Conservation (phyloP, 352 stramenopile genomes). For the Blastocystis sp. region DNA sequence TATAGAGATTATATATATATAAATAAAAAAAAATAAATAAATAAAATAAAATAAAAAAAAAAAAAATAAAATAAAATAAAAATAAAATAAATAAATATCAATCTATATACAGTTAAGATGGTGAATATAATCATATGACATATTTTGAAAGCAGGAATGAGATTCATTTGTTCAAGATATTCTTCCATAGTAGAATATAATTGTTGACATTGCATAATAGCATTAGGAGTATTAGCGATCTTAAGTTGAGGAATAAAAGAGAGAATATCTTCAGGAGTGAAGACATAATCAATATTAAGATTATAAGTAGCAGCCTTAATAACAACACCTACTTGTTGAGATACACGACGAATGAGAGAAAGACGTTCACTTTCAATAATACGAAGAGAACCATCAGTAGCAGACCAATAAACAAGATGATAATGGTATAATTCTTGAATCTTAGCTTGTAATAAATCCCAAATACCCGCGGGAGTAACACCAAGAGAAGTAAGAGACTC, state of each 20-base stretch:
- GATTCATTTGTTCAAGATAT: too few relatives aligned
- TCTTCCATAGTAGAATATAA: too few relatives aligned
- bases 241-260: conserved; percentile 24
- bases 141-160: too few relatives aligned
- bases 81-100: too few relatives aligned
- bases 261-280: conserved; percentile 23
- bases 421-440: conserved; percentile 28
- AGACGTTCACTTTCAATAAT: not conserved
- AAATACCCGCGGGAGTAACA: conserved; percentile 7
- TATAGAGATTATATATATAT: not conserved
- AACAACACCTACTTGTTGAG: conserved; percentile 4
- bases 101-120: not conserved
- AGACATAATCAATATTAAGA: not conserved
- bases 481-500: conserved; percentile 4
- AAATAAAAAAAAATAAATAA: not conserved
- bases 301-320: conserved; percentile 9
- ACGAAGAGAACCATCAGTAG: not conserved
- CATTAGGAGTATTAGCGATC: conserved; percentile 11
- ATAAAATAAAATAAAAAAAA: too few relatives aligned
- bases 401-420: conserved; percentile 3
- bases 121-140: conserved; percentile 11
- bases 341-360: conserved; percentile 17
- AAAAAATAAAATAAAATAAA: not conserved
- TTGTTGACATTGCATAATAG: too few relatives aligned
- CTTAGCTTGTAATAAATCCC: conserved; percentile 2